phyloP scores from a whole-genome alignment of 352 stramenopile genomes.

The Globisporangium orthogonon region DNA sequence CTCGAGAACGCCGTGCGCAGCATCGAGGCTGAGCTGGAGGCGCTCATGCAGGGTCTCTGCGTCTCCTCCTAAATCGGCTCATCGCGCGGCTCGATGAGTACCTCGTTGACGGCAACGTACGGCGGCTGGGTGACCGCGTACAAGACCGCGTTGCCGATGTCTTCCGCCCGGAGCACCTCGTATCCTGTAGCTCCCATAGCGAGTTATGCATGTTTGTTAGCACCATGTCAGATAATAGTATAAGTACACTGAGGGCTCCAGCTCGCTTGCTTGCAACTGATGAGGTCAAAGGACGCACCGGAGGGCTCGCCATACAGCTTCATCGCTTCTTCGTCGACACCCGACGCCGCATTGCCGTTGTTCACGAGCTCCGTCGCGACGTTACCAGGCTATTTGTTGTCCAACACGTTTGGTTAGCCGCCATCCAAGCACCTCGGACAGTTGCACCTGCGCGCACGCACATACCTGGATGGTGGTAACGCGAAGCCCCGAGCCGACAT shows the following conservation, averaged over 20 bases:
- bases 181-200: constrained; percentile 31
- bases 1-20: constrained; percentile 33
- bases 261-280: not conserved
- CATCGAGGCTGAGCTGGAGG: constrained; percentile 45
- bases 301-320: constrained; percentile 51
- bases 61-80: constrained; percentile 63
- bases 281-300: constrained; percentile 16
- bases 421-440: no score
- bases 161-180: constrained; percentile 73
- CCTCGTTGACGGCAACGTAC: constrained; percentile 88
- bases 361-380: constrained; percentile 88
- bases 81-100: constrained; percentile 88
- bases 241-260: not conserved
- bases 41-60: constrained; percentile 32
- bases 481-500: constrained; percentile 77
- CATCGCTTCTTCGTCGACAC: constrained; percentile 79
- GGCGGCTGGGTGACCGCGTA: constrained; percentile 83
- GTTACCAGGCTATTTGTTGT: constrained; percentile 69
- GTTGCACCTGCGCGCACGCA: not conserved
- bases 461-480: constrained; percentile 80
- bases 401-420: not conserved
- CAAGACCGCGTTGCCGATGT: constrained; percentile 83
- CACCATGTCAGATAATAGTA: constrained; percentile 1
- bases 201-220: constrained; percentile 5
- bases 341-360: constrained; percentile 62